These are phyloP conservation scores for Tanacetum coccineum DNA, from an alignment of 129 eudicot species.

Conservation along the genomic window DNA sequence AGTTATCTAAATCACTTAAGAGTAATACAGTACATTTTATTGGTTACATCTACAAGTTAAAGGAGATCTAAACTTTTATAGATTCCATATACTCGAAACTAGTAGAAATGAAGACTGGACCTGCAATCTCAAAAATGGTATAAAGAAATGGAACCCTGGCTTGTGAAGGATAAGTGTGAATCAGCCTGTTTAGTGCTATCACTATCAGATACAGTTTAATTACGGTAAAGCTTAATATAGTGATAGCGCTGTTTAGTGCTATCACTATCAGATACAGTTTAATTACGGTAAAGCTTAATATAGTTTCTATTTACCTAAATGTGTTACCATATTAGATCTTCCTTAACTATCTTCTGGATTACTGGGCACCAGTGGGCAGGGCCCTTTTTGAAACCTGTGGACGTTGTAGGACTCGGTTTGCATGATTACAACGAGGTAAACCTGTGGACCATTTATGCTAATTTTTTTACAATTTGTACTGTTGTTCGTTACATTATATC, in stretches of 20 bases:
- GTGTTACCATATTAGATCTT: conserved; percentile 18
- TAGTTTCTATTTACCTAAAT: neutral
- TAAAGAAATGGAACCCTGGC: too few species aligned
- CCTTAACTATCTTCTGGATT: conserved; percentile 32
- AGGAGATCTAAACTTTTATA: neutral
- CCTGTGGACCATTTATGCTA: conserved; percentile 4
- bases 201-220: too few species aligned
- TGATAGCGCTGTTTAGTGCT: neutral
- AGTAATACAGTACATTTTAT: too few species aligned
- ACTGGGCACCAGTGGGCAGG: conserved; percentile 71
- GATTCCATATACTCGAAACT: neutral
- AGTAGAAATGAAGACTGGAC: neutral
- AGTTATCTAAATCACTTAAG: neutral
- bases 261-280: conserved; percentile 4
- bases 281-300: neutral
- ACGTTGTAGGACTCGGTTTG: conserved; percentile 72
- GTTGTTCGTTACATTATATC: neutral
- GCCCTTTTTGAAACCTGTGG: conserved; percentile 93
- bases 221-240: too few species aligned
- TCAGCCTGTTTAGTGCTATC: too few species aligned
- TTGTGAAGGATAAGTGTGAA: too few species aligned
- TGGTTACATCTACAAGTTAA: too few species aligned
- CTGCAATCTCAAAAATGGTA: too few species aligned
- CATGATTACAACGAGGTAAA: conserved; percentile 76
- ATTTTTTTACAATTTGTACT: neutral